A percentile compares a stretch with the other conserved stretches of the same genome.
phyloP scores from a whole-genome alignment of 371 early-diverging fungal species.

The Rhizopus sp. region DNA sequence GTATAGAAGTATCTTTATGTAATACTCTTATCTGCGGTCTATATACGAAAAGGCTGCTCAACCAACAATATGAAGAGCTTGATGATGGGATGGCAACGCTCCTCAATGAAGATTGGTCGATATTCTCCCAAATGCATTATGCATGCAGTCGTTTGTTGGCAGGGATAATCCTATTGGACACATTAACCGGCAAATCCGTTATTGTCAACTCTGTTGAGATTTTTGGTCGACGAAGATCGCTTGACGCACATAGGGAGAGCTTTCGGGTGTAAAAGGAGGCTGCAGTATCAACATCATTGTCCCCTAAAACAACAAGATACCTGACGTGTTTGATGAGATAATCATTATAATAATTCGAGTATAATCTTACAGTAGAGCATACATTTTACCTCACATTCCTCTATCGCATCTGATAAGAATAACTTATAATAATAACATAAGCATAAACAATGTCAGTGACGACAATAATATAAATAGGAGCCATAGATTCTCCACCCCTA shows the following conservation, averaged over 20 bases:
- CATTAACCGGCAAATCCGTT: background rate
- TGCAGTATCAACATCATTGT: slow-evolving; percentile 1
- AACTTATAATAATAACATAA: too few species aligned
- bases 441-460: too few species aligned
- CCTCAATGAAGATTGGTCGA: slow-evolving; percentile 18
- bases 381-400: too few species aligned
- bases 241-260: background rate
- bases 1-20: too few species aligned
- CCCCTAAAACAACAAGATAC: slow-evolving; percentile 4
- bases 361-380: too few species aligned
- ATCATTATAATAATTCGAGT: too few species aligned
- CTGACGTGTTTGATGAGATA: too few species aligned
- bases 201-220: slow-evolving; percentile 2
- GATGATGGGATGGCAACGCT: slow-evolving; percentile 1
- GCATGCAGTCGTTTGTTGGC: slow-evolving; percentile 2
- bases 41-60: too few species aligned
- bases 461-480: too few species aligned
- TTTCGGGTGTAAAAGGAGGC: slow-evolving; percentile 1
- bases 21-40: too few species aligned
- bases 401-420: too few species aligned
- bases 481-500: too few species aligned
- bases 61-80: background rate
- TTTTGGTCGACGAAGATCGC: background rate
- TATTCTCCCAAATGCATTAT: slow-evolving; percentile 11
- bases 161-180: slow-evolving; percentile 4